phyloP scores from a whole-genome alignment of 1,284 basidiomycete genomes.

The Ganoderma leucocontextum region DNA sequence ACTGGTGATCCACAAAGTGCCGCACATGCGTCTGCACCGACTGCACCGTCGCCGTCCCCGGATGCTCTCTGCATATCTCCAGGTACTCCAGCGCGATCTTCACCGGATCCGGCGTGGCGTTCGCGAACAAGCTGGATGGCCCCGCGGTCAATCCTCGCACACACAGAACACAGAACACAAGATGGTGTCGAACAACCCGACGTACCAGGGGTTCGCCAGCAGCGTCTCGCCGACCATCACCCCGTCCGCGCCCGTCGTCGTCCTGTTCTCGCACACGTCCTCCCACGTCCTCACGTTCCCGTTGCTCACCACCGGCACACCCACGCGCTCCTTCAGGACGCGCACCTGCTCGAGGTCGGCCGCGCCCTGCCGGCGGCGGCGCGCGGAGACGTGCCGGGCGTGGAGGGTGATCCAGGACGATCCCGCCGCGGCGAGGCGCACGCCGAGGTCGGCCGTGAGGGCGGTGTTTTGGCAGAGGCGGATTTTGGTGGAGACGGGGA shows the following conservation, averaged over 20 bases:
- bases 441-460: conserved; percentile 64
- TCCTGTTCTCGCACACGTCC: conserved; percentile 63
- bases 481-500: conserved; percentile 71
- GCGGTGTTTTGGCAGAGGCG: conserved; percentile 53
- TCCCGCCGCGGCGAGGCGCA: conserved; percentile 65
- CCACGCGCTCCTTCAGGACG: conserved; percentile 56
- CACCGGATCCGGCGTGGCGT: conserved; percentile 63
- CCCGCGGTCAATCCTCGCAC: neutral
- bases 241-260: conserved; percentile 71
- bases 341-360: conserved; percentile 71
- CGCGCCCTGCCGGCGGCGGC: conserved; percentile 69
- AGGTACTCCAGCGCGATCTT: conserved; percentile 71
- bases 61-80: conserved; percentile 57
- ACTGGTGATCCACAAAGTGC: conserved; percentile 70
- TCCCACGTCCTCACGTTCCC: conserved; percentile 73
- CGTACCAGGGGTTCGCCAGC: conserved; percentile 73
- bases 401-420: conserved; percentile 75
- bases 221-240: conserved; percentile 72
- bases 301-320: conserved; percentile 74
- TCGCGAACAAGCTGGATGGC: conserved; percentile 57
- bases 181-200: neutral
- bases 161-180: neutral
- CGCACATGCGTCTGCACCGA: conserved; percentile 65
- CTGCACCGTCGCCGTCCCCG: conserved; percentile 54
- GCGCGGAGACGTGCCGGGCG: conserved; percentile 73